Conservation (phyloP, 2,329 filamentous ascomycete species). For the Pseudogymnoascus verrucosus region DNA sequence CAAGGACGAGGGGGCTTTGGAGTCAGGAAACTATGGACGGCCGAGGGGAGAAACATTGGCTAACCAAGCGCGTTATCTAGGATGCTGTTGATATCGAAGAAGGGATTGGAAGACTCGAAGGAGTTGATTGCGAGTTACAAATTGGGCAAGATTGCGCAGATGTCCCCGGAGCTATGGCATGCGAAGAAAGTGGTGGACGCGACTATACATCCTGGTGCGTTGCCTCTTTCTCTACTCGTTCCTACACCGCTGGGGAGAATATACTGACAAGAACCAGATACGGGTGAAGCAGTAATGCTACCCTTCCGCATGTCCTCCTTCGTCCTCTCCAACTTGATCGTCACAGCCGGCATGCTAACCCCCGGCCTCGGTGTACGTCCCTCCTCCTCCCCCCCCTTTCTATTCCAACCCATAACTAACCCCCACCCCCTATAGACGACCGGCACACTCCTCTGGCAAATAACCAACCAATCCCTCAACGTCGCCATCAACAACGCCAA, state of each 20-base stretch:
- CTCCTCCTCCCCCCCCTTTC: background rate
- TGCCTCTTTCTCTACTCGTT: background rate
- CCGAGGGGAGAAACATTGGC: background rate
- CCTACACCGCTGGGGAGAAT: background rate
- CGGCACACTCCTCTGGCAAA: constrained; percentile 88
- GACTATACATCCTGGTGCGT: constrained; percentile 83
- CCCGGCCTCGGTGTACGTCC: constrained; percentile 65
- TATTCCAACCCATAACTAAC: background rate
- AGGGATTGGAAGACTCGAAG: constrained; percentile 82
- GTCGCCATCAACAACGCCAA: constrained; percentile 97
- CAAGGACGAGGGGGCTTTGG: background rate
- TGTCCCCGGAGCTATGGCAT: constrained; percentile 87
- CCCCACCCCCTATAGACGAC: constrained; percentile 45
- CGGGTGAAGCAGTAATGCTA: constrained; percentile 81
- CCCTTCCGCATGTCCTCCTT: constrained; percentile 98
- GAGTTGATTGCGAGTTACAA: constrained; percentile 76
- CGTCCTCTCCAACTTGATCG: constrained; percentile 84
- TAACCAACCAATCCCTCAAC: constrained; percentile 94
- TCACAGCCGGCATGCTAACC: constrained; percentile 95
- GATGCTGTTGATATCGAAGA: constrained; percentile 71
- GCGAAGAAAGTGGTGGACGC: constrained; percentile 98
- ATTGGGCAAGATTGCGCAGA: constrained; percentile 65
- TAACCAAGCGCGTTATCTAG: constrained; percentile 38
- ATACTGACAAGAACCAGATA: constrained; percentile 51
- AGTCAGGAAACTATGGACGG: background rate